These are phyloP conservation scores for Tetrapisispora fleetii DNA, from an alignment of 805 yeast species.

Conservation along the genomic window DNA sequence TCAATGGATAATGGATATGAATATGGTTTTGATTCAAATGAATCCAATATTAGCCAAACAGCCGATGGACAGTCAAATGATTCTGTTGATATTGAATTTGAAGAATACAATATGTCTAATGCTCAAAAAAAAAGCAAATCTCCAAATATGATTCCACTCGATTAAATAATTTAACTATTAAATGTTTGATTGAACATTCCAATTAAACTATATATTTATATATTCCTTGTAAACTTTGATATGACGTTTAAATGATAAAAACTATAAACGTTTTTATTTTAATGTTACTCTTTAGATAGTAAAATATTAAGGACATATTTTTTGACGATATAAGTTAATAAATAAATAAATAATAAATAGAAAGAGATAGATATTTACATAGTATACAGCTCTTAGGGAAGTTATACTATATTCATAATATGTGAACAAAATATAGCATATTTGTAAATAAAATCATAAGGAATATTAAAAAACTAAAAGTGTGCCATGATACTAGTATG, in stretches of 20 bases:
- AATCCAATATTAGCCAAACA: background rate
- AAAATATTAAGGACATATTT: background rate
- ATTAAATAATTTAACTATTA: background rate
- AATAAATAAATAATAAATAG: constrained; percentile 1
- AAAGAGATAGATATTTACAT: background rate
- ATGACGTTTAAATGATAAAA: background rate
- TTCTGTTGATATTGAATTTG: background rate
- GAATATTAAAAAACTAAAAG: constrained; percentile 1
- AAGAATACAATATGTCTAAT: background rate
- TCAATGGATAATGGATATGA: background rate
- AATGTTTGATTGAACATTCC: background rate
- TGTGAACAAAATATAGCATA: background rate
- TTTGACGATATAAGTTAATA: background rate
- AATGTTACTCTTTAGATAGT: background rate
- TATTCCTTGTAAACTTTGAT: constrained; percentile 1
- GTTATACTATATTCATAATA: background rate
- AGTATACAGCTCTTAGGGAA: background rate
- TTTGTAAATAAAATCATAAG: background rate
- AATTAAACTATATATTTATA: background rate
- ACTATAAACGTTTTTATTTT: background rate
- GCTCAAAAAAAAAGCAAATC: background rate
- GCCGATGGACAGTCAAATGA: background rate
- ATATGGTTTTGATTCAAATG: background rate
- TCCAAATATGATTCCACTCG: background rate
- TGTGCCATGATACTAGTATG: constrained; percentile 44